Evolutionary conservation across 331 rosid species (phyloP), one percentile per base, ranked within the genome.

Genomic region (Pyrus hybrid): DNA sequence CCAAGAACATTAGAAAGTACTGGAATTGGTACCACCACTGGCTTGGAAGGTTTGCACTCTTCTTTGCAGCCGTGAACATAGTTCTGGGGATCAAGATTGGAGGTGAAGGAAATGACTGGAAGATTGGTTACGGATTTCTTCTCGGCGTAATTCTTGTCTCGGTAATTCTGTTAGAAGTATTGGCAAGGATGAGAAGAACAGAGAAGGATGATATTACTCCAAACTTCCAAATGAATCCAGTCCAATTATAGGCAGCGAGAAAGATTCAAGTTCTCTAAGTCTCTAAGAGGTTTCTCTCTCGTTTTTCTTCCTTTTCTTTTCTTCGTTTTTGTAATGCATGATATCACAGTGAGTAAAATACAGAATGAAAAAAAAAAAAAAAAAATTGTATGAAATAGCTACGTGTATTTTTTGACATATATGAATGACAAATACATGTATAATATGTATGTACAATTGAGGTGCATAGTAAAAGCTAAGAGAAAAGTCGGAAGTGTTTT

Each of bases 11-110:
- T 58, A 83, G 91, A 23, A 78, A 63, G 78, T 87, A 85, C 70
- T 95, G 97, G 99, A 95, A 95, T 66, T 83, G 88, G 96, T 95
- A 95, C 80, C 99, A 95, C 69, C 73, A 86, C 71, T 95, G 97
- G 93, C 80, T 88, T 80, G 99, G 99, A 83, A 92, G 99, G 82
- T 43, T 95, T 80, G 96, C 97, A 26, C 83, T 95, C 51, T 89
- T 95, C 80, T 95, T 92, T 78, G 97, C 89, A 81, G 87, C 96
- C 25, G 61, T 95, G 88, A 95, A 95, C 89, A 88, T 95, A 80
- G 83, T 92, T 64, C 53, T 95, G 86, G 99, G 99, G 68, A 86
- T 95, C 78, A 82, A 84, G 73, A 86, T 91, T 70, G 97, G 96
- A 21, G 88, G 86, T 35, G 96, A 93, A 63, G 93, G 96, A 45